Conservation (phyloP, 2,329 filamentous ascomycete genomes). For the Fusarium stilboides region DNA sequence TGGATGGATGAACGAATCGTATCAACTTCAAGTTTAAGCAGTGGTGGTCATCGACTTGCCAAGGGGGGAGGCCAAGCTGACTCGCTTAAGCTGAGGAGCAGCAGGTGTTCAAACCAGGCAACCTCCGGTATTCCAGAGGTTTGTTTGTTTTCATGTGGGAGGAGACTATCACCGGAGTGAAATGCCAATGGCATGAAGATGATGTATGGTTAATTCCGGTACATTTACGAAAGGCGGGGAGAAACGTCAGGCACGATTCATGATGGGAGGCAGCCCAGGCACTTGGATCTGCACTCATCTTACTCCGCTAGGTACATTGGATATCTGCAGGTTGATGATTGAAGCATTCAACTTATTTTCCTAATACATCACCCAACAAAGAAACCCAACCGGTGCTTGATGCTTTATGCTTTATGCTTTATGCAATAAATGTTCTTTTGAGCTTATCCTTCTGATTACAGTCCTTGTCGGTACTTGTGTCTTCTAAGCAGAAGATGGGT, state of each 20-base stretch:
- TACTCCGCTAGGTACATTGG: not conserved
- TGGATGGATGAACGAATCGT: conserved; percentile 21
- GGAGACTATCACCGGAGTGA: conserved; percentile 20
- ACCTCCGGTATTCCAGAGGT: conserved; percentile 16
- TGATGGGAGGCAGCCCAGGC: conserved; percentile 24
- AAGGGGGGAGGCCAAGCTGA: conserved; percentile 27
- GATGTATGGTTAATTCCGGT: conserved; percentile 31
- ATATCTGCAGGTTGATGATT: conserved; percentile 5
- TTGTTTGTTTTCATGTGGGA: conserved; percentile 34
- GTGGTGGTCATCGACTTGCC: conserved; percentile 41
- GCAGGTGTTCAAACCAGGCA: conserved; percentile 17
- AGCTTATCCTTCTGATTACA: conserved; percentile 7
- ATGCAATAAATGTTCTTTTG: no score
- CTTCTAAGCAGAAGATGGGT: conserved; percentile 23
- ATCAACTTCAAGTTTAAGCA: conserved; percentile 22
- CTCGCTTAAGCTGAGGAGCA: conserved; percentile 29
- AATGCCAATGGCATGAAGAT: conserved; percentile 41
- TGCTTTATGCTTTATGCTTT: not conserved
- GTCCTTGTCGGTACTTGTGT: conserved; percentile 29
- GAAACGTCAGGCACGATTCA: conserved; percentile 28
- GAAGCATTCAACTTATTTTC: conserved; percentile 2
- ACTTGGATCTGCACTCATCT: no score
- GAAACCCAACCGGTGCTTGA: not conserved
- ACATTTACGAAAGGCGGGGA: conserved; percentile 26
- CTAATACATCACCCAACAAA: not conserved